These are phyloP conservation scores for Colletotrichum abscissum DNA, from an alignment of 2,329 filamentous ascomycete genomes.

Conservation along the genomic window DNA sequence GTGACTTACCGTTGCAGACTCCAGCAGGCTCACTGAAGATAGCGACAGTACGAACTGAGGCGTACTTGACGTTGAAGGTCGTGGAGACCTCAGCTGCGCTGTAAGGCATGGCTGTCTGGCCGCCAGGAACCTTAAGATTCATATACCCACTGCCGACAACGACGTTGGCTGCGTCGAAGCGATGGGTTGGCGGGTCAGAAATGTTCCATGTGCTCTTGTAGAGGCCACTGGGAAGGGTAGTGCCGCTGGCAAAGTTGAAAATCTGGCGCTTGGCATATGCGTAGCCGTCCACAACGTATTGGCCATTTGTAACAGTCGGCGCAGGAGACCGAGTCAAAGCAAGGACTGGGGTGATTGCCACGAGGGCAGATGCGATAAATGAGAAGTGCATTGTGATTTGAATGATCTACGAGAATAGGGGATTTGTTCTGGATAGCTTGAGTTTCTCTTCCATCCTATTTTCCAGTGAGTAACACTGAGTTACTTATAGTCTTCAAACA, in stretches of 20 bases:
- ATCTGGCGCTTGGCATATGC: conserved; percentile 40
- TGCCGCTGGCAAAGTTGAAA: conserved; percentile 38
- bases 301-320: conserved; percentile 27
- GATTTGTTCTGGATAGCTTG: neutral
- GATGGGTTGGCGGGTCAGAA: conserved; percentile 16
- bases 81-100: conserved; percentile 40
- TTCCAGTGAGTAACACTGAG: too few species aligned
- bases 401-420: neutral
- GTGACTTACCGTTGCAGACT: conserved; percentile 43
- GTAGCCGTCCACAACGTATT: conserved; percentile 39
- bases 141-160: conserved; percentile 42
- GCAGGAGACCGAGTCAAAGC: conserved; percentile 18
- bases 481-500: neutral
- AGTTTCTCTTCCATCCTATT: too few species aligned
- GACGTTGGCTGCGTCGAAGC: conserved; percentile 36
- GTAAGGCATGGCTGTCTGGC: conserved; percentile 41
- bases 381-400: conserved; percentile 6
- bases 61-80: conserved; percentile 43
- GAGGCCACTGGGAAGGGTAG: conserved; percentile 39
- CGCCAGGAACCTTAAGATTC: conserved; percentile 42
- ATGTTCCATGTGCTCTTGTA: conserved; percentile 38
- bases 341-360: neutral
- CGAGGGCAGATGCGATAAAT: neutral
- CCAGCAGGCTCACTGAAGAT: conserved; percentile 43
- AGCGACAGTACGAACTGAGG: conserved; percentile 43